Conservation (phyloP, 2,329 filamentous ascomycete species). For the Clarireedia hainanense region DNA sequence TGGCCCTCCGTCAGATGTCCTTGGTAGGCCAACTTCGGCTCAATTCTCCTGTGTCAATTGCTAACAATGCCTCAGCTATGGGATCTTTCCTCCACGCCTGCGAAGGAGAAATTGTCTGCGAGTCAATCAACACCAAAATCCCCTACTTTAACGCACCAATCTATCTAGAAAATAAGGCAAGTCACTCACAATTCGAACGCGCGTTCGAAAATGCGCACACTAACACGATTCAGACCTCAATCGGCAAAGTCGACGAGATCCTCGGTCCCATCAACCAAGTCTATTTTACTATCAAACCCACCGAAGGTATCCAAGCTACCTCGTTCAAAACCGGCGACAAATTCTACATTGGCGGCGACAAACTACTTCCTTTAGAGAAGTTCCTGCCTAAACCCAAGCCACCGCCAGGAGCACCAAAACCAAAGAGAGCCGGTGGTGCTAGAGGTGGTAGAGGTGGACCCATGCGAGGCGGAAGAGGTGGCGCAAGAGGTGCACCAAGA, state of each 20-base stretch:
- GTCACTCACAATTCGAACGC: not conserved
- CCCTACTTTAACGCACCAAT: slow-evolving; percentile 99
- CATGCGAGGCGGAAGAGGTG: slow-evolving; percentile 35
- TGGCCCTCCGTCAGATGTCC: slow-evolving; percentile 53
- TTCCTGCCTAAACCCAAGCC: slow-evolving; percentile 93
- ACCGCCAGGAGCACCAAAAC: slow-evolving; percentile 56
- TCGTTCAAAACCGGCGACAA: slow-evolving; percentile 96
- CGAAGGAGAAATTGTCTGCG: slow-evolving; percentile 97
- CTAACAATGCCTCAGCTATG: slow-evolving; percentile 56
- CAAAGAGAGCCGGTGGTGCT: slow-evolving; percentile 61
- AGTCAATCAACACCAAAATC: slow-evolving; percentile 89
- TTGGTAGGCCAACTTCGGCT: slow-evolving; percentile 36
- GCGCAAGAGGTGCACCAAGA: slow-evolving; percentile 43
- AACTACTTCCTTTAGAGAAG: slow-evolving; percentile 88
- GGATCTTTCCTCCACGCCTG: slow-evolving; percentile 88
- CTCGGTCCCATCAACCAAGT: slow-evolving; percentile 96
- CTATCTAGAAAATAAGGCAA: slow-evolving; percentile 95
- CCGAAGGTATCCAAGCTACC: slow-evolving; percentile 88
- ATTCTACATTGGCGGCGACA: slow-evolving; percentile 92
- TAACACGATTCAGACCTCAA: slow-evolving; percentile 50
- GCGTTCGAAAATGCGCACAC: not conserved
- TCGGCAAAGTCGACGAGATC: slow-evolving; percentile 98
- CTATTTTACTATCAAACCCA: slow-evolving; percentile 96
- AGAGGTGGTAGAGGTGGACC: slow-evolving; percentile 39
- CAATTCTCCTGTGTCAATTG: slow-evolving; percentile 1